Base-by-base conservation (phyloP, 2,329 filamentous ascomycete genomes). In the Fusarium coicis region DNA sequence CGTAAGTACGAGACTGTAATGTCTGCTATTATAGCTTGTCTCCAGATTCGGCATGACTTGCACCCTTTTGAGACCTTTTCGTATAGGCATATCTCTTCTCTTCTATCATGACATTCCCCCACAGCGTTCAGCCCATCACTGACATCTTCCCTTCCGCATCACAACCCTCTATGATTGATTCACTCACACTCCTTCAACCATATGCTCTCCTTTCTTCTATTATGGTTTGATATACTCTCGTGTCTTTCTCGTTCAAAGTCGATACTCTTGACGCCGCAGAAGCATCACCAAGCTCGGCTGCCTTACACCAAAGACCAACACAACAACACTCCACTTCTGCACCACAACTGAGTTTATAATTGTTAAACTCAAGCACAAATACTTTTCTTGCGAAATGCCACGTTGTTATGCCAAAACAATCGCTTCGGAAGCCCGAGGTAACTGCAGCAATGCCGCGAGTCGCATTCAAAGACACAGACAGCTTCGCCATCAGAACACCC, bases 101-200 rank as follows among this genome's bases (percentile, higher is more conserved):
- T 28, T 30, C 43, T 28, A 32, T 19, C 23, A 34, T 63, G 49
- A 16, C 23, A 53, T 52, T 40, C 10, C 19, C 49, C 40, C 15
- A 12, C 8, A 21, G 28, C 28, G 15, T 68, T 56, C 34, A 63
- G 28, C 8, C 15, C 30, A n/a, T 44, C 49, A 55, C 37, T 15
- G 26, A 23, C 21, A 28, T 62, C 43, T 44, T 26, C 43, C 42
- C 37, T 55, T 36, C n/a, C 39, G 37, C 32, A 21, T 40, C 28
- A 15, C 44, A 40, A 15, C 10, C 43, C 43, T 50, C 26, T 46
- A n/a, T 63, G 57, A 56, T 56, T 63, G 57, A 56, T 56, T 68
- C 66, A 68, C 56, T 23, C 23, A 18, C 18, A 5, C 12, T 14
- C 16, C 19, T 19, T 15, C 9, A 7, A n/a, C 9, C 10, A 11